These are phyloP conservation scores for Gonapodya prolifera DNA, from an alignment of 192 early-diverging fungal species.

Conservation along the genomic window DNA sequence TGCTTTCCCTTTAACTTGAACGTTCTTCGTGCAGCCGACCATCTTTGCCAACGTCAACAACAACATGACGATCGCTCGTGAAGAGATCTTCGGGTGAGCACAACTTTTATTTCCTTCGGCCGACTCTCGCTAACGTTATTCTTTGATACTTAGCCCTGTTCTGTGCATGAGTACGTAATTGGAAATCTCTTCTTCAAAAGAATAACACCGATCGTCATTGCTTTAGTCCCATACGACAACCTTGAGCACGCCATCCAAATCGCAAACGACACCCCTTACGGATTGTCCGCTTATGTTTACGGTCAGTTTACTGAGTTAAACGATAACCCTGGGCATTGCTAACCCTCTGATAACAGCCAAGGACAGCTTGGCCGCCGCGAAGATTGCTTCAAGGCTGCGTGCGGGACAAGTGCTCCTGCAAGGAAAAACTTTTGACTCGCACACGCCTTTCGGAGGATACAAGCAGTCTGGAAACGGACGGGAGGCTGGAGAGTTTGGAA, in stretches of 20 bases:
- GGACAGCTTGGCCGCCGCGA: background rate
- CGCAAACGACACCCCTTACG: conserved; percentile 2
- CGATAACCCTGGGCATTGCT: background rate
- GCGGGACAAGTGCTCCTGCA: background rate
- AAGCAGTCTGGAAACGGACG: background rate
- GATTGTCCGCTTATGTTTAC: background rate
- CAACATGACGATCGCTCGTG: conserved; percentile 20
- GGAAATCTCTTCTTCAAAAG: too few species aligned
- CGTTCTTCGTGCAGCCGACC: conserved; percentile 46
- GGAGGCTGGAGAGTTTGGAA: background rate
- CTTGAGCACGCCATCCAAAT: conserved; percentile 2
- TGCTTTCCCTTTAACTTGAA: too few species aligned
- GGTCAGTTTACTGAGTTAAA: background rate
- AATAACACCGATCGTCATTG: too few species aligned
- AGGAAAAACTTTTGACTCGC: background rate
- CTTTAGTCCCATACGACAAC: background rate
- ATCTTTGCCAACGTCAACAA: conserved; percentile 34
- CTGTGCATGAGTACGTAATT: conserved; percentile 4
- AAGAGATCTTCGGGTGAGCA: conserved; percentile 40
- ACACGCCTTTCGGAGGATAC: background rate
- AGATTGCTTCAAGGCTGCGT: background rate
- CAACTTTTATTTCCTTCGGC: background rate
- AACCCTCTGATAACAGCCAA: background rate
- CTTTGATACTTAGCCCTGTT: background rate
- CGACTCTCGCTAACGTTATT: background rate